A percentile compares a stretch with the other conserved stretches of the same genome.
Evolutionary conservation across 2,329 filamentous ascomycete species (phyloP).

Genomic region (Fusarium azukiicola): DNA sequence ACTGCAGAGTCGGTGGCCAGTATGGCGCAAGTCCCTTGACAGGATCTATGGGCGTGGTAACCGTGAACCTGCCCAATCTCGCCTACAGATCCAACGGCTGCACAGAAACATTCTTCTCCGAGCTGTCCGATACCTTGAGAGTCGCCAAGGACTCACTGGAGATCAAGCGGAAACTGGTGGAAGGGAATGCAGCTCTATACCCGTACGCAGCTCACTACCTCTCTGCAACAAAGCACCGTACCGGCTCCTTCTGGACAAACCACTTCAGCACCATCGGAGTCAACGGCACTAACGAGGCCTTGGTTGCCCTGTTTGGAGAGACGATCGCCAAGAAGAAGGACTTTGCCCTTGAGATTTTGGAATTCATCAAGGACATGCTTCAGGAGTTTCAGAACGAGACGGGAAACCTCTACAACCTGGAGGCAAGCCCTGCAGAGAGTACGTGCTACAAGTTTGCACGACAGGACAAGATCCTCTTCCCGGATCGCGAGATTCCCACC

Average conservation of each 20-base stretch:
- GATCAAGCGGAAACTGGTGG: conserved; percentile 47
- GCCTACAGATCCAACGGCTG: conserved; percentile 42
- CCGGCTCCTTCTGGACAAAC: conserved; percentile 50
- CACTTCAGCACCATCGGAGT: conserved; percentile 53
- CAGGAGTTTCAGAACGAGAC: conserved; percentile 49
- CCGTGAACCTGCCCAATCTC: conserved; percentile 48
- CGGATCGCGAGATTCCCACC: conserved; percentile 13
- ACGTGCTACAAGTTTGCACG: conserved; percentile 52
- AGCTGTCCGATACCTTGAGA: conserved; percentile 28
- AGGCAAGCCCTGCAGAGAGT: conserved; percentile 50
- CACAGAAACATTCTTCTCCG: conserved; percentile 34
- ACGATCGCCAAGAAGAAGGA: conserved; percentile 22
- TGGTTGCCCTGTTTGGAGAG: conserved; percentile 29
- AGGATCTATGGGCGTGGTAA: conserved; percentile 49
- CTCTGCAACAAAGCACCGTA: conserved; percentile 45
- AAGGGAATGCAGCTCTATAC: conserved; percentile 42
- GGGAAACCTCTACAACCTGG: conserved; percentile 47
- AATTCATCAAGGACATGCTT: conserved; percentile 48
- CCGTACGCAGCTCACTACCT: conserved; percentile 50
- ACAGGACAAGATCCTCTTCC: conserved; percentile 46
- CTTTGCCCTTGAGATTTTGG: conserved; percentile 40
- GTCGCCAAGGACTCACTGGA: conserved; percentile 50
- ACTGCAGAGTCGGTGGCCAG: conserved; percentile 49
- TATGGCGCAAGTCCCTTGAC: conserved; percentile 50
- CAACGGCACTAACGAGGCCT: conserved; percentile 49